Evolutionary conservation across 495 filamentous ascomycete genomes (phyloP).

Genomic region (Hapsidospora chrysogenum): DNA sequence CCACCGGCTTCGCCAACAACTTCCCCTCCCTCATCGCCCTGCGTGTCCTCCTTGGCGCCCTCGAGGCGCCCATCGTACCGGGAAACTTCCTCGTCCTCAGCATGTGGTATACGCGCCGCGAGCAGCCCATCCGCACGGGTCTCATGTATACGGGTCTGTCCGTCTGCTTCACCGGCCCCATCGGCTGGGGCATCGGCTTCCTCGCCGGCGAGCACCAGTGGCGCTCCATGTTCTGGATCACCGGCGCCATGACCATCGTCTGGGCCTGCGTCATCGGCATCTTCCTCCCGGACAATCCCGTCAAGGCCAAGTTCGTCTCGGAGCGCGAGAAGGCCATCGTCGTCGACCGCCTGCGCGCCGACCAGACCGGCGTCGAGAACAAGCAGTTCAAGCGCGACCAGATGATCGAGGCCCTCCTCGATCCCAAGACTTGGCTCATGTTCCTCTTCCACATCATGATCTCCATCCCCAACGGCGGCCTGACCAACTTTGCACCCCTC

Average conservation of each 20-base stretch:
- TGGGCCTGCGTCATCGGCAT: conserved; percentile 13
- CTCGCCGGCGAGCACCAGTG: conserved; percentile 20
- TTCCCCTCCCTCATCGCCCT: conserved; percentile 53
- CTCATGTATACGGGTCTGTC: conserved; percentile 25
- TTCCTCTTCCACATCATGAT: conserved; percentile 18
- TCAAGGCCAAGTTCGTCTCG: conserved; percentile 12
- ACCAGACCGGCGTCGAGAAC: conserved; percentile 18
- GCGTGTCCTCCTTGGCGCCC: conserved; percentile 32
- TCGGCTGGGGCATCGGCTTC: conserved; percentile 27
- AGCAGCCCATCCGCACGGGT: conserved; percentile 17
- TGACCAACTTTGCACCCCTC: conserved; percentile 23
- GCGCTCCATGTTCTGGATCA: conserved; percentile 22
- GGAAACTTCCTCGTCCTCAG: conserved; percentile 16
- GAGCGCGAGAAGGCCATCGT: conserved; percentile 13
- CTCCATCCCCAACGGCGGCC: conserved; percentile 29
- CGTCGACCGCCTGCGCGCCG: conserved; percentile 17
- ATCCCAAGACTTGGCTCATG: conserved; percentile 28
- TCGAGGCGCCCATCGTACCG: conserved; percentile 32
- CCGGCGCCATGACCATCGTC: conserved; percentile 15
- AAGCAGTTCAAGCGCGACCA: conserved; percentile 18
- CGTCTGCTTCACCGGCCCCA: conserved; percentile 17
- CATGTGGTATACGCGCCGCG: conserved; percentile 19
- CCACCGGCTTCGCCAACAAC: conserved; percentile 53
- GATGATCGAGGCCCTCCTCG: conserved; percentile 17
- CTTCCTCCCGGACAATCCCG: conserved; percentile 15